A percentile compares a stretch with the other conserved stretches of the same genome.
phyloP scores from a whole-genome alignment of 371 early-diverging fungal species.

The Mortierella sp. region DNA sequence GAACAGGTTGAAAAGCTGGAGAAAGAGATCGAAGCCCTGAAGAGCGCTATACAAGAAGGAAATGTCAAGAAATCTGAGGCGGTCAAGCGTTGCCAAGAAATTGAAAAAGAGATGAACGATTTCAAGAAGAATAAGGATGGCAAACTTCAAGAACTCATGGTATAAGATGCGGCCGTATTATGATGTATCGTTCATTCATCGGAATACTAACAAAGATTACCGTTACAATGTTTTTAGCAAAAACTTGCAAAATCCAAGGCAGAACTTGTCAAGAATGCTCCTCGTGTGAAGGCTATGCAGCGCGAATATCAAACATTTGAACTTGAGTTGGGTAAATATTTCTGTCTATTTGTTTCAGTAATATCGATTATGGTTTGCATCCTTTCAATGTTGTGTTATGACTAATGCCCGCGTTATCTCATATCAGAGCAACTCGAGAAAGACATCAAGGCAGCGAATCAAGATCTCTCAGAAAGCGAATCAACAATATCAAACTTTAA shows the following conservation, averaged over 20 bases:
- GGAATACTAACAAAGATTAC: neutral
- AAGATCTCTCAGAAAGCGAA: conserved; percentile 63
- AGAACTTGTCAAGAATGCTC: conserved; percentile 65
- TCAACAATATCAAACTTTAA: conserved; percentile 64
- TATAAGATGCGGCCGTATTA: conserved; percentile 22
- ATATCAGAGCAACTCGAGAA: conserved; percentile 73
- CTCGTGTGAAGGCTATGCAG: conserved; percentile 74
- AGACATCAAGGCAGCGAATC: conserved; percentile 68
- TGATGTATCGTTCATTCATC: neutral
- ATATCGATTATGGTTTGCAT: neutral
- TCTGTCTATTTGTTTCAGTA: neutral
- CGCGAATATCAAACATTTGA: conserved; percentile 76
- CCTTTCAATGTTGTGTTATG: neutral
- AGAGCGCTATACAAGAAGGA: conserved; percentile 58
- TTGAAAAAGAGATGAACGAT: conserved; percentile 93
- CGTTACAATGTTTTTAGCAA: conserved; percentile 53
- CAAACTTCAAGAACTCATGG: conserved; percentile 84
- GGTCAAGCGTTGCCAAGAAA: conserved; percentile 59
- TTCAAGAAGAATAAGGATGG: conserved; percentile 86
- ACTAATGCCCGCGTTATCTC: neutral
- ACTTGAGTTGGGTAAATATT: conserved; percentile 72
- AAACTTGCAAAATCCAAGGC: conserved; percentile 71
- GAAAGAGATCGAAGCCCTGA: conserved; percentile 63
- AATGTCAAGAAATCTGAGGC: conserved; percentile 61
- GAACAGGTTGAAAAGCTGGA: conserved; percentile 52